These are phyloP conservation scores for Trametes polyzona DNA, from an alignment of 1,284 basidiomycete genomes.

Conservation along the genomic window DNA sequence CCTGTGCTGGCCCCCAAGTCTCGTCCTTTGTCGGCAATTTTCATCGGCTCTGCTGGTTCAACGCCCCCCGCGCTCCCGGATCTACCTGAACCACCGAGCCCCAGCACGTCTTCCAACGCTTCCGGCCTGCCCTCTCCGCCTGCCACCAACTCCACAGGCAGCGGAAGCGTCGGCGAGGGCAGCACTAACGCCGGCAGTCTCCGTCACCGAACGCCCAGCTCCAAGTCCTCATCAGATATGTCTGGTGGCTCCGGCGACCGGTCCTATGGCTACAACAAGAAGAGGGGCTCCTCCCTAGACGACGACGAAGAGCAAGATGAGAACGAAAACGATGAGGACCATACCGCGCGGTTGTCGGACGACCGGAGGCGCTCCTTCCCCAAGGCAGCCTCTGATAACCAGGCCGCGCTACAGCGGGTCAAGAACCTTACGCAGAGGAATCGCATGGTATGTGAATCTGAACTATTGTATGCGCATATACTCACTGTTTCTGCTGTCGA, in stretches of 20 bases:
- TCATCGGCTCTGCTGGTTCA: slow-evolving; percentile 43
- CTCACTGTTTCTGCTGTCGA: slow-evolving; percentile 9
- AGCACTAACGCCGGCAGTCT: slow-evolving; percentile 54
- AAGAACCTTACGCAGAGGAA: slow-evolving; percentile 72
- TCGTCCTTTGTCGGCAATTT: slow-evolving; percentile 51
- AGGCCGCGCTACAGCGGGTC: slow-evolving; percentile 63
- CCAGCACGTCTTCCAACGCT: slow-evolving; percentile 49
- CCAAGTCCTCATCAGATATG: slow-evolving; percentile 37
- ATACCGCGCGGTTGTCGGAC: slow-evolving; percentile 59
- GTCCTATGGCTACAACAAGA: slow-evolving; percentile 27
- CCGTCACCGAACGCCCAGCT: slow-evolving; percentile 42
- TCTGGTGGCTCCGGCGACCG: slow-evolving; percentile 38
- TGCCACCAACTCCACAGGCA: slow-evolving; percentile 79
- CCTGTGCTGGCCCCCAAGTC: slow-evolving; percentile 36
- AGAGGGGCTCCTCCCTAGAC: slow-evolving; percentile 36
- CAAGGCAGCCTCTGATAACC: slow-evolving; percentile 51
- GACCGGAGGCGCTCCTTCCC: slow-evolving; percentile 44
- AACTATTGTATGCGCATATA: slow-evolving; percentile 12
- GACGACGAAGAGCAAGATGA: slow-evolving; percentile 48
- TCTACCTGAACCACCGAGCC: slow-evolving; percentile 71
- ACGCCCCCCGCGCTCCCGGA: slow-evolving; percentile 52
- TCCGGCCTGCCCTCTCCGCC: slow-evolving; percentile 79
- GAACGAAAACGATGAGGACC: slow-evolving; percentile 55
- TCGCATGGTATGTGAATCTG: slow-evolving; percentile 52
- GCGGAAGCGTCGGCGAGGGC: slow-evolving; percentile 70